Base-by-base conservation (phyloP, 139 green algal genomes). In the Pleodorina starrii region DNA sequence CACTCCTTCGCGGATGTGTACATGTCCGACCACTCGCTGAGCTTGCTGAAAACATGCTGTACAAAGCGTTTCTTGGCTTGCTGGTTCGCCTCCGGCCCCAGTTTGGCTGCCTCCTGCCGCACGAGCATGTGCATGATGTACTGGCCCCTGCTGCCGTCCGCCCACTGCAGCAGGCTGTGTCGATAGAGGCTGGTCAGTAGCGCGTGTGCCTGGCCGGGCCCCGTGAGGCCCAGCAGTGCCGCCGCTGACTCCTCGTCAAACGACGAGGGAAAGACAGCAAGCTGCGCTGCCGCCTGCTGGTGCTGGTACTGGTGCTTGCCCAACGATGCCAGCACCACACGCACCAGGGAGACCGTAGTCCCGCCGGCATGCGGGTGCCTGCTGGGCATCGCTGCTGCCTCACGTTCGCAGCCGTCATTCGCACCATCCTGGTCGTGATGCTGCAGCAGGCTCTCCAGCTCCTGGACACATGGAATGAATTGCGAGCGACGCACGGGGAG, bases 181-280 rank as follows among this genome's bases (percentile, higher is more conserved):
- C 68, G 68, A 10, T 48, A 77, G 9, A 87, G 80, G 1, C 5
- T 23, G 2, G 40, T 32, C 12, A 77, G 32, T 25, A 87, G 80
- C 11, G 54, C 57, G 25, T 29, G 25, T 25, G 80, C 51, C 40
- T 69, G 36, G n/a, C n/a, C n/a, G 1, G 11, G 50, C 54, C 25
- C 32, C 36, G 16, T 2, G 11, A 68, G 14, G 12, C 25, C 80
- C 59, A 87, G 40, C 4, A 87, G 32, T 7, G 38, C 38, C 5
- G 80, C 80, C 17, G 38, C 80, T 10, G n/a, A 19, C 36, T 87
- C 80, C 40, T 68, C 32, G 5, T 63, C 57, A 42, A 68, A 87
- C 38, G 54, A 60, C 21, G 54, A 77, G 36, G 80, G 80, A 21
- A 87, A 87, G 32, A 76, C 80, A 29, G 80, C 44, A 4, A 87